Base-by-base conservation (phyloP, 768 basidiomycete species). In the Kwoniella mangroviensis region DNA sequence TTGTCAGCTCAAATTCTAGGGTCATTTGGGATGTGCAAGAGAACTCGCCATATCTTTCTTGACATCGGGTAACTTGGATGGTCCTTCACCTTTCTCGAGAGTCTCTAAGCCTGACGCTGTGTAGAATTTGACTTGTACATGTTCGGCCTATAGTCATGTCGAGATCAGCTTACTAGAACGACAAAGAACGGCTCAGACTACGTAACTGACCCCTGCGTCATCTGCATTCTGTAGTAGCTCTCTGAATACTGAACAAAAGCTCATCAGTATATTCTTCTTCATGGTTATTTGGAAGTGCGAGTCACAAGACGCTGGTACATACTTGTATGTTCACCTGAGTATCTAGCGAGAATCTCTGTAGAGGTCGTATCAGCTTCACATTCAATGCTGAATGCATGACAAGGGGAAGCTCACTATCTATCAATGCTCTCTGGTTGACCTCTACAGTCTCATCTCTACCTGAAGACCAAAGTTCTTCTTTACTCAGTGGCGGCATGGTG, bases 181-280 rank as follows among this genome's bases (percentile, higher is more conserved):
- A 26, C 26, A 26, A 26, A 26, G 26, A 4, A 26, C 26, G 26
- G 4, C 26, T 26, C 26, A 26, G 26, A 26, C 26, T 26, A 26
- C 26, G 2, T 24, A 19, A 45, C 69, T 63, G 28, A 81, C 75
- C 55, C 87, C 90, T 2, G 92, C 94, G 83, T 97, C 95, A 80
- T 97, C 94, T 34, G 94, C 94, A 80, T 99, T 98, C 85, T 98
- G 96, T 0, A 98, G 85, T 5, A 99, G 87, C 82, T 98, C 96
- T 59, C 95, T 84, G 69, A 89, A 89, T 54, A 90, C 88, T 86
- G 67, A 34, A 11, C 22, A 26, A 34, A 68, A 34, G 19, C n/a
- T 56, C 55, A 70, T 62, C 59, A 56, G 13, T 49, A 21, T 3
- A 11, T 19, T 42, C 34, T 28, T 11, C 40, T 21, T 40, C 9